Percentiles rank a stretch among this genome's conserved stretches.
Conservation (phyloP, 1,284 basidiomycete species). For the Golubevia pallescens region DNA sequence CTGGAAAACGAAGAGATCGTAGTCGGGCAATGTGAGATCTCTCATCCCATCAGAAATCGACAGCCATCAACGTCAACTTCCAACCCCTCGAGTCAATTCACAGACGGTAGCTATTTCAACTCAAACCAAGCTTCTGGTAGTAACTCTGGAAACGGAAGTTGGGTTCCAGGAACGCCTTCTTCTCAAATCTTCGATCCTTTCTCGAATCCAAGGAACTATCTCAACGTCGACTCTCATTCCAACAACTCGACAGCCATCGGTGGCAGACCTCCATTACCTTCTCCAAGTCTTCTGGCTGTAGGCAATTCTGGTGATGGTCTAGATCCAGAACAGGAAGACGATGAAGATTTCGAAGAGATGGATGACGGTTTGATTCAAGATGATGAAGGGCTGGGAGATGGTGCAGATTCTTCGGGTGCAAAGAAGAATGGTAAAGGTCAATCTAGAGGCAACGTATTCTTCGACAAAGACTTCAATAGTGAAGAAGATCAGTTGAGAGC, state of each 20-base stretch:
- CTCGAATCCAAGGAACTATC: background rate
- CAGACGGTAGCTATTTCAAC: constrained; percentile 1
- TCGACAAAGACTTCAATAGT: constrained; percentile 70
- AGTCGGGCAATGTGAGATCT: constrained; percentile 95
- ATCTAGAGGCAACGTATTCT: constrained; percentile 72
- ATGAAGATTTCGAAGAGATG: constrained; percentile 28
- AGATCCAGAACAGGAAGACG: constrained; percentile 20
- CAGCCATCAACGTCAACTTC: too few relatives aligned
- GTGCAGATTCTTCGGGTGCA: background rate
- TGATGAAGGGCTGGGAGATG: constrained; percentile 1
- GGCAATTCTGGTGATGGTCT: constrained; percentile 42
- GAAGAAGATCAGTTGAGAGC: constrained; percentile 72
- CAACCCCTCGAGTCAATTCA: constrained; percentile 59
- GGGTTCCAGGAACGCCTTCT: constrained; percentile 12
- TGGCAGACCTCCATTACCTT: background rate
- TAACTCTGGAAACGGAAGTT: constrained; percentile 7
- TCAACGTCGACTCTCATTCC: background rate
- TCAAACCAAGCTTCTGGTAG: constrained; percentile 21
- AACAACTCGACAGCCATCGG: background rate
- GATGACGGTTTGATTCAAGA: constrained; percentile 6
- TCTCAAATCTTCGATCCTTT: constrained; percentile 52
- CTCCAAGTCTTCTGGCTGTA: constrained; percentile 19
- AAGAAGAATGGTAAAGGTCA: constrained; percentile 9
- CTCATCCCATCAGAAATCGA: constrained; percentile 75
- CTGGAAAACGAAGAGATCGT: constrained; percentile 79